phyloP scores from a whole-genome alignment of 2,329 filamentous ascomycete species.

The Pleurostoma richardsiae region DNA sequence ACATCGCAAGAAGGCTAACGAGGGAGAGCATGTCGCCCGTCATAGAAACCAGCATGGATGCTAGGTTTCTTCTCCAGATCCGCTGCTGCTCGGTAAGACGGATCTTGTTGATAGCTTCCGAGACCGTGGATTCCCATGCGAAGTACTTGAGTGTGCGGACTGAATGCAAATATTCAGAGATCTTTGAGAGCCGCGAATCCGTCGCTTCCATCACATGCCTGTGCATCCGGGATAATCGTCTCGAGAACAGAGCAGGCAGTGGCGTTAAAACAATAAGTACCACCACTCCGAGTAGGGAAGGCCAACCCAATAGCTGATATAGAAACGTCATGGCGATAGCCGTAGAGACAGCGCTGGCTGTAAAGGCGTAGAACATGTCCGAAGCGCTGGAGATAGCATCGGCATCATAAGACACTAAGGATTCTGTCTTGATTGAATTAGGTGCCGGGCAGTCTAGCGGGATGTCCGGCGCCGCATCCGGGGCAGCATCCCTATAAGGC shows the following conservation, averaged over 20 bases:
- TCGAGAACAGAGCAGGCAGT: slow-evolving; percentile 19
- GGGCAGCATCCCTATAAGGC: background rate
- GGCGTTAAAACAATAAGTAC: slow-evolving; percentile 20
- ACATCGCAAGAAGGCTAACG: slow-evolving; percentile 8
- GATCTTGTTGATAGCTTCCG: slow-evolving; percentile 18
- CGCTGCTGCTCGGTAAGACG: slow-evolving; percentile 20
- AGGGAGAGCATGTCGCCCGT: slow-evolving; percentile 12
- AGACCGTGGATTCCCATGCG: slow-evolving; percentile 25
- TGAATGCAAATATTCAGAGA: slow-evolving; percentile 24
- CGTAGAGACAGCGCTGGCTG: slow-evolving; percentile 19
- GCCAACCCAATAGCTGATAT: slow-evolving; percentile 26
- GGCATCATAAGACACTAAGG: slow-evolving; percentile 27
- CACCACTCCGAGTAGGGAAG: slow-evolving; percentile 21
- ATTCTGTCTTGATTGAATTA: slow-evolving; percentile 15
- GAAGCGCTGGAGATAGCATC: slow-evolving; percentile 23
- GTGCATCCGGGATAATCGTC: slow-evolving; percentile 19
- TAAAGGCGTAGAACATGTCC: slow-evolving; percentile 21
- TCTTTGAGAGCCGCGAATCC: slow-evolving; percentile 22
- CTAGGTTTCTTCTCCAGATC: slow-evolving; percentile 22
- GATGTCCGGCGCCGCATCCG: background rate
- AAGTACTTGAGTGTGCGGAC: slow-evolving; percentile 28
- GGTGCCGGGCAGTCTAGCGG: background rate
- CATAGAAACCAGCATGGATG: slow-evolving; percentile 11
- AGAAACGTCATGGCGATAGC: slow-evolving; percentile 22
- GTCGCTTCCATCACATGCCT: slow-evolving; percentile 21